Evolutionary conservation across 2,329 filamentous ascomycete genomes (phyloP).

Genomic region (Endocalyx cinctus): DNA sequence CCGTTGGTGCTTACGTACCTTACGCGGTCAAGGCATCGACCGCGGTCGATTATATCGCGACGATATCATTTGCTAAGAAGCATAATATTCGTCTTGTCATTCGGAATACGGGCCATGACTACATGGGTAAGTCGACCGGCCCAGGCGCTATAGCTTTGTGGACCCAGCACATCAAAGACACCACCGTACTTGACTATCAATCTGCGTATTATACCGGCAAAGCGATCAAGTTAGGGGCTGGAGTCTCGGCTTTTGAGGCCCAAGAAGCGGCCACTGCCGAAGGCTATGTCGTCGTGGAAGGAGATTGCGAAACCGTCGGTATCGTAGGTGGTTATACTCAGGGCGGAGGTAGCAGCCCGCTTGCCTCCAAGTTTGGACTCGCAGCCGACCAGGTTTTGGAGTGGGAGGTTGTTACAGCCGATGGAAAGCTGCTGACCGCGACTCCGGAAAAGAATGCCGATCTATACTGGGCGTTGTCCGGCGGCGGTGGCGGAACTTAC

Average conservation of each 20-base stretch:
- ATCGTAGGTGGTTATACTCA: slow-evolving; percentile 56
- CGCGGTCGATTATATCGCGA: slow-evolving; percentile 12
- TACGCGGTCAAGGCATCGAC: slow-evolving; percentile 24
- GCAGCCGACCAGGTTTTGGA: slow-evolving; percentile 55
- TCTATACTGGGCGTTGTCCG: slow-evolving; percentile 59
- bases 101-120: slow-evolving; percentile 47
- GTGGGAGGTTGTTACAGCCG: slow-evolving; percentile 50
- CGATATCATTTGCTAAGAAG: slow-evolving; percentile 30
- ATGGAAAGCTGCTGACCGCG: slow-evolving; percentile 45
- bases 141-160: slow-evolving; percentile 43
- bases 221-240: slow-evolving; percentile 45
- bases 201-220: slow-evolving; percentile 38
- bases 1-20: slow-evolving; percentile 29
- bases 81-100: slow-evolving; percentile 43
- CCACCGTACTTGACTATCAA: slow-evolving; percentile 19
- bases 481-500: slow-evolving; percentile 57
- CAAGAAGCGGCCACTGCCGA: slow-evolving; percentile 30
- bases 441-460: slow-evolving; percentile 44
- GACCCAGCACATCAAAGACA: slow-evolving; percentile 42
- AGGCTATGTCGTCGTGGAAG: slow-evolving; percentile 40
- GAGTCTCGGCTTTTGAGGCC: slow-evolving; percentile 41
- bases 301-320: slow-evolving; percentile 50
- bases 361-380: slow-evolving; percentile 52
- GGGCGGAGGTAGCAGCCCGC: slow-evolving; percentile 54
- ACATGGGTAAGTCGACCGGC: slow-evolving; percentile 48